Base-by-base conservation (phyloP, 306 rosid species). In the Quercus berberidifolia region DNA sequence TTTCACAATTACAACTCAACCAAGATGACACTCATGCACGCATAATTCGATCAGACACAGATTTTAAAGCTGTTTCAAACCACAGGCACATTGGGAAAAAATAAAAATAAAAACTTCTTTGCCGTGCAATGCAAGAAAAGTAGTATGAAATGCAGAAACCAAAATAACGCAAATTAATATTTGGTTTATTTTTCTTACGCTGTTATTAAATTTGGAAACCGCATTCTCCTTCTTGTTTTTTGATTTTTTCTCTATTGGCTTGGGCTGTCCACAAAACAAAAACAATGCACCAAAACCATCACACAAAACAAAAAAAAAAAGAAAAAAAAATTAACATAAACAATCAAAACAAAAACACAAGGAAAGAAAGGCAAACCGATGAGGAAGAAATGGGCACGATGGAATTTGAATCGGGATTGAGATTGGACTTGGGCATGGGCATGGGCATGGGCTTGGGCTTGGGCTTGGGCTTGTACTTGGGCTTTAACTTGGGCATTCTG, bases 181-280 rank as follows among this genome's bases (percentile, higher is more conserved):
- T 49, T 49, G 54, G 54, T 13, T 10, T 49, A 3, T 49, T 13
- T 49, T 49, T 55, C 89, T 79, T 85, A 92, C 98, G 58, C 46
- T 2, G 46, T 84, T 90, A 64, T 81, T 87, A 18, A 77, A 64
- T 75, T 60, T 77, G 58, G 79, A 74, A 80, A 76, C 79, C 14
- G 81, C 59, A 75, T 77, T 81, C 74, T 80, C 87, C 74, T 58
- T 85, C 80, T 55, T 80, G 74, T 55, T 85, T 65, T 75, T 87
- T 51, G 62, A 80, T 78, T 80, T 89, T 56, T 79, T 84, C 64
- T 88, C 91, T 74, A 76, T 59, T 6, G 25, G 68, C 86, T 76
- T 82, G 38, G 67, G 86, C 98, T 90, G 86, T 30, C 63, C 54
- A 3, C 4, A 49, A 41, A 41, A 41, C 46, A 41, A 41, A 2